phyloP scores from a whole-genome alignment of 2,329 filamentous ascomycete species.

The Xylariaceae sp. region DNA sequence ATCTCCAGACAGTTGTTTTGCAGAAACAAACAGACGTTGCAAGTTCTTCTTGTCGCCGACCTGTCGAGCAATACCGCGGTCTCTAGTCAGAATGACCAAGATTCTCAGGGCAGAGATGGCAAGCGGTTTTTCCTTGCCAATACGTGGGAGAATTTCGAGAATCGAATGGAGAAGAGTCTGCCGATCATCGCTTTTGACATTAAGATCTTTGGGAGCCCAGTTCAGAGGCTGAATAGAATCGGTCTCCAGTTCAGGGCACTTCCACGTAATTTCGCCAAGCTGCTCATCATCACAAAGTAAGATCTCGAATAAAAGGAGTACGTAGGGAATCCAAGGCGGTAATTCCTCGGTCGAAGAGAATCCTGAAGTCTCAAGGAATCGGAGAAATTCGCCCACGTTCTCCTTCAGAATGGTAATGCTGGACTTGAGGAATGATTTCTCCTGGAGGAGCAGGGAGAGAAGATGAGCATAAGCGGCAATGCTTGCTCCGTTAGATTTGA shows the following conservation, averaged over 20 bases:
- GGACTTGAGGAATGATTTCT: constrained; percentile 71
- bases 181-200: constrained; percentile 62
- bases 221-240: constrained; percentile 49
- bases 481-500: constrained; percentile 54
- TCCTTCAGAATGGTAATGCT: constrained; percentile 70
- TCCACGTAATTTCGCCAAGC: constrained; percentile 70
- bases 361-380: constrained; percentile 68
- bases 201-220: constrained; percentile 54
- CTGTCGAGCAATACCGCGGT: constrained; percentile 65
- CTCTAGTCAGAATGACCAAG: constrained; percentile 80
- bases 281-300: constrained; percentile 85
- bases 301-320: constrained; percentile 84
- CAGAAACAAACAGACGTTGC: constrained; percentile 87
- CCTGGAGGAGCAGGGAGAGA: constrained; percentile 79
- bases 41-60: constrained; percentile 86
- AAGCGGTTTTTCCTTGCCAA: constrained; percentile 81
- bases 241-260: constrained; percentile 45
- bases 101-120: constrained; percentile 79
- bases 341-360: constrained; percentile 67
- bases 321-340: constrained; percentile 88
- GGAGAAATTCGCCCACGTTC: constrained; percentile 68
- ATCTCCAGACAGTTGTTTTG: constrained; percentile 79
- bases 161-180: constrained; percentile 67
- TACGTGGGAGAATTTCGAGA: constrained; percentile 76
- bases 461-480: constrained; percentile 90